phyloP scores from a whole-genome alignment of 352 stramenopile genomes.

The Pythium folliculosum region DNA sequence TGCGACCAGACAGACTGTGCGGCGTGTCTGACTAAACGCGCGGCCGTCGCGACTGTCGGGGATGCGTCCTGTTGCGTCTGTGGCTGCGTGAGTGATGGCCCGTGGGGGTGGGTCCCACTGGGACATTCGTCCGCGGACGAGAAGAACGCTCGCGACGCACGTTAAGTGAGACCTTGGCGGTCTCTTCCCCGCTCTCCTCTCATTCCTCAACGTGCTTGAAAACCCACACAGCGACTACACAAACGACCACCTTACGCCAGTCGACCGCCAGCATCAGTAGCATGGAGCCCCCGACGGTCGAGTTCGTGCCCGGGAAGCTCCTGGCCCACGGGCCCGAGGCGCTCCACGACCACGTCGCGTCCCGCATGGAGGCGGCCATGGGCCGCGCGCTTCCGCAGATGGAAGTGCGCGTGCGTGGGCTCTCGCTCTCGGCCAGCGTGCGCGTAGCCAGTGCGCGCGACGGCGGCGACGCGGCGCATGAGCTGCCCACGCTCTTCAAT shows the following conservation, averaged over 20 bases:
- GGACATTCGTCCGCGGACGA: too few relatives aligned
- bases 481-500: conserved; percentile 23
- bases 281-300: neutral
- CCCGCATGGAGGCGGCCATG: conserved; percentile 30
- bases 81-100: too few relatives aligned
- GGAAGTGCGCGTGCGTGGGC: conserved; percentile 42
- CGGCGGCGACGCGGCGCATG: neutral
- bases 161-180: too few relatives aligned
- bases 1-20: too few relatives aligned
- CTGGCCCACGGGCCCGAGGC: conserved; percentile 33
- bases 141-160: too few relatives aligned
- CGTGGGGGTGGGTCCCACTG: too few relatives aligned
- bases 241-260: neutral
- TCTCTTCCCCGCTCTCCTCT: neutral
- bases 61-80: too few relatives aligned
- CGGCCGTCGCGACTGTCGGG: too few relatives aligned
- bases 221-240: neutral
- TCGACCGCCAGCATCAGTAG: neutral
- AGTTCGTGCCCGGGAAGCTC: conserved; percentile 9
- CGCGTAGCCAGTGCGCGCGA: conserved; percentile 4
- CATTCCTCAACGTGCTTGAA: neutral
- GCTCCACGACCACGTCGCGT: conserved; percentile 35
- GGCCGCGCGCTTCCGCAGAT: conserved; percentile 20
- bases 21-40: too few relatives aligned
- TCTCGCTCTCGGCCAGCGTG: conserved; percentile 37